Evolutionary conservation across 2,329 filamentous ascomycete species (phyloP).

Genomic region (Passalora sequoiae): DNA sequence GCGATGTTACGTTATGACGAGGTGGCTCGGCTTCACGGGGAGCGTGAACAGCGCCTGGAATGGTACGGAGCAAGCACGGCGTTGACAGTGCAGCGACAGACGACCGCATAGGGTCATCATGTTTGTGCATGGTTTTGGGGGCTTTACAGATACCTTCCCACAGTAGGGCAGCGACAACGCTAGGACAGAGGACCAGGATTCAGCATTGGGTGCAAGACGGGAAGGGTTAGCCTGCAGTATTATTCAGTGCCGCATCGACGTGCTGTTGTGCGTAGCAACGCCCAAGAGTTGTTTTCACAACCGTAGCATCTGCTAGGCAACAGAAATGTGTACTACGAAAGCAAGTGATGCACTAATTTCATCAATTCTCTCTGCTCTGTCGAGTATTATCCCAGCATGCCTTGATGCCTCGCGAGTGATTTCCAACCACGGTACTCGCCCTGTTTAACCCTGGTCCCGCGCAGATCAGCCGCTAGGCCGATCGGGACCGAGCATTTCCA

Average conservation of each 20-base stretch:
- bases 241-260: too few species aligned
- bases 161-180: not conserved
- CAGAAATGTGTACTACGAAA: too few species aligned
- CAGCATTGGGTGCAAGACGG: too few species aligned
- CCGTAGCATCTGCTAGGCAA: too few species aligned
- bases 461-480: too few species aligned
- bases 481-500: not conserved
- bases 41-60: not conserved
- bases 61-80: constrained; percentile 7
- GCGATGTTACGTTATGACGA: constrained; percentile 7
- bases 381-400: too few species aligned
- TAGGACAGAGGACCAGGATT: not conserved
- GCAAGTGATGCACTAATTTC: too few species aligned
- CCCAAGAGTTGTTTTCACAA: too few species aligned
- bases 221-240: too few species aligned
- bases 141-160: constrained; percentile 8
- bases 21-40: constrained; percentile 5
- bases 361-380: too few species aligned
- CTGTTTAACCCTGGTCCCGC: not conserved
- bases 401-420: too few species aligned
- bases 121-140: not conserved
- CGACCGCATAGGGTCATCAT: not conserved
- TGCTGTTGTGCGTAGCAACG: too few species aligned
- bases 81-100: not conserved
- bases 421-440: not conserved